phyloP scores from a whole-genome alignment of 805 yeast species.

The Lachancea nothofagi region DNA sequence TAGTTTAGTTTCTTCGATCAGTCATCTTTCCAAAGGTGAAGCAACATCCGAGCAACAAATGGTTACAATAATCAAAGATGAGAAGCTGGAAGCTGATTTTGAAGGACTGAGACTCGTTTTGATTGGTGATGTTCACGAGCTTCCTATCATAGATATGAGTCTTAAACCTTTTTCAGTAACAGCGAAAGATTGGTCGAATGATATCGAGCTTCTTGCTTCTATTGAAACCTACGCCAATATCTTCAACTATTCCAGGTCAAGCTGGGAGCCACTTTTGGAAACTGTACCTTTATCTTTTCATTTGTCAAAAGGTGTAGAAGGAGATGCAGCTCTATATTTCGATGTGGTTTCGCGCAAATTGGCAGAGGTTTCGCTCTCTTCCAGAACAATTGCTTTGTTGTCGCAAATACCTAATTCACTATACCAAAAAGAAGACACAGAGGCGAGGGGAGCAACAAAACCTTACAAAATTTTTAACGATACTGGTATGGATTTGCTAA shows the following conservation, averaged over 20 bases:
- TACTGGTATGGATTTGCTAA: constrained; percentile 74
- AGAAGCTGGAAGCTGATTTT: constrained; percentile 56
- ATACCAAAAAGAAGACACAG: constrained; percentile 46
- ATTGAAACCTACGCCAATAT: constrained; percentile 66
- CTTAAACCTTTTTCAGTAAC: constrained; percentile 60
- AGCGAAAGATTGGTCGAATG: constrained; percentile 84
- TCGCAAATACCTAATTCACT: constrained; percentile 62
- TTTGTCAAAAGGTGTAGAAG: constrained; percentile 45
- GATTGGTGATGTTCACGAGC: constrained; percentile 86
- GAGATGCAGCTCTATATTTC: constrained; percentile 46
- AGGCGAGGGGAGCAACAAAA: constrained; percentile 69
- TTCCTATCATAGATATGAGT: constrained; percentile 77
- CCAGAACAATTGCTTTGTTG: constrained; percentile 71
- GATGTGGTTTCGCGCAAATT: constrained; percentile 70
- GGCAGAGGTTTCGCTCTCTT: constrained; percentile 76
- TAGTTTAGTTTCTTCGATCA: constrained; percentile 39
- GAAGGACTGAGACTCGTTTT: constrained; percentile 77
- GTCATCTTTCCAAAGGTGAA: constrained; percentile 38
- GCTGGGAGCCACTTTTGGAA: constrained; percentile 94
- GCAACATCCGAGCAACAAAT: constrained; percentile 17
- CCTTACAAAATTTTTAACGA: constrained; percentile 80
- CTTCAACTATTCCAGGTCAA: constrained; percentile 81
- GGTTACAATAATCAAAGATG: constrained; percentile 50
- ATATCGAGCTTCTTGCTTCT: constrained; percentile 60
- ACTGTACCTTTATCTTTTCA: constrained; percentile 78